Conservation (phyloP, 129 eudicot genomes). For the Calendula officinalis region DNA sequence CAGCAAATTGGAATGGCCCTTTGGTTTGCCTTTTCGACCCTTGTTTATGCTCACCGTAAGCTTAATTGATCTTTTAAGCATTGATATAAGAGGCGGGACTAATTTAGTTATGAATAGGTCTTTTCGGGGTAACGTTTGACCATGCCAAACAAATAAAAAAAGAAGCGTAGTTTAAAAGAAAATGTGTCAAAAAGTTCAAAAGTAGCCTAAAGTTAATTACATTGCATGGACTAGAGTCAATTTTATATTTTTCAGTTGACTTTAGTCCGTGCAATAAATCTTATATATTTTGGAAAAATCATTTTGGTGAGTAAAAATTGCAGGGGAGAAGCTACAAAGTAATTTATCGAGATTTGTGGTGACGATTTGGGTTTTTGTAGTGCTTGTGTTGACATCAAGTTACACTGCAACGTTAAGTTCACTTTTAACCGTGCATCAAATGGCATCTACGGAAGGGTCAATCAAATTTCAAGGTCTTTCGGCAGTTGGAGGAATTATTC, state of each 20-base stretch:
- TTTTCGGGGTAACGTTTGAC: too few relatives aligned
- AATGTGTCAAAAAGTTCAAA: too few relatives aligned
- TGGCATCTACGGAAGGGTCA: constrained; percentile 24
- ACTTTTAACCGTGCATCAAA: constrained; percentile 47
- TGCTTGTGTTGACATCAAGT: constrained; percentile 46
- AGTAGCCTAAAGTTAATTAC: too few relatives aligned
- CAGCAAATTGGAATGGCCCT: constrained; percentile 37
- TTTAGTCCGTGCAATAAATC: background rate
- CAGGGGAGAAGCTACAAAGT: constrained; percentile 44
- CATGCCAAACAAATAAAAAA: too few relatives aligned
- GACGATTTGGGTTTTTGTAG: constrained; percentile 43
- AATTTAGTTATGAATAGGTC: too few relatives aligned
- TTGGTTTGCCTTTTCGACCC: constrained; percentile 42
- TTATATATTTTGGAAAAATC: background rate
- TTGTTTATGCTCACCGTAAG: constrained; percentile 42
- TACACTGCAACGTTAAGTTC: constrained; percentile 66
- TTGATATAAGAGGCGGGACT: too few relatives aligned
- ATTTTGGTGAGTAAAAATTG: background rate
- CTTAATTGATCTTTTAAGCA: background rate
- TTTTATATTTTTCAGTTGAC: too few relatives aligned
- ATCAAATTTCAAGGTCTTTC: constrained; percentile 18
- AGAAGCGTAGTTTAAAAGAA: too few relatives aligned
- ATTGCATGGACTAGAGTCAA: too few relatives aligned
- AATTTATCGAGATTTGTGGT: constrained; percentile 46
- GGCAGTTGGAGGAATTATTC: background rate